Evolutionary conservation across 1,139 yeast species (phyloP), one percentile per base, ranked within the genome.

Genomic region (Diutina rugosa): DNA sequence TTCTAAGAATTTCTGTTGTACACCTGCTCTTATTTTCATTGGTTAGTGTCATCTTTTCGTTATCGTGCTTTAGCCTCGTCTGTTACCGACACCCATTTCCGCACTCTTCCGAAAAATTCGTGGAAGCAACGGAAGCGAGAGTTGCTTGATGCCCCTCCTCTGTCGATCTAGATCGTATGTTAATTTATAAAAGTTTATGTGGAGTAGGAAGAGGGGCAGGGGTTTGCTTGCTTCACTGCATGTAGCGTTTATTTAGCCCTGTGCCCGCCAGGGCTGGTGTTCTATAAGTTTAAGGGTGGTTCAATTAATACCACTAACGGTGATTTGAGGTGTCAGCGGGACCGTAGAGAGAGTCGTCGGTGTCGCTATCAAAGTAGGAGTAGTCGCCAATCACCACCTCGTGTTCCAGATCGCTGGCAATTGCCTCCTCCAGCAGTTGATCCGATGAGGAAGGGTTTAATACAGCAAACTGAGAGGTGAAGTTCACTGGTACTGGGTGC

Each of bases 21-120:
- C 41, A 3, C 41, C 41, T 14, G 41, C 41, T 5, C 10, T 14
- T 14, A 5, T 35, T 35, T 9, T 35, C 48, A 46, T 28, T 46
- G 16, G 26, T 29, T 18, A 46, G 10, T 46, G 28, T 5, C 41
- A 3, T 14, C 41, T 10, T 29, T 46, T 46, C 48, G 3, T 9
- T 14, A 2, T 5, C 35, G 29, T 14, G 26, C 26, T 21, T 21
- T 21, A 21, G 32, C 8, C 38, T 16, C 14, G 7, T 18, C 41
- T n/a, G 29, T 14, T 14, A n/a, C 53, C 44, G 38, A 35, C 9
- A 29, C 45, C 10, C n/a, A 49, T 21, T 7, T 30, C 26, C n/a
- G 53, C 53, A 49, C 14, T 10, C 48, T 44, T 60, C 59, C 64
- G 55, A 58, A 65, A 62, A 61, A 55, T 57, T 62, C 62, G 64